Evolutionary conservation across 148 eudicot species (phyloP).

Genomic region (Pouteria glomerata): DNA sequence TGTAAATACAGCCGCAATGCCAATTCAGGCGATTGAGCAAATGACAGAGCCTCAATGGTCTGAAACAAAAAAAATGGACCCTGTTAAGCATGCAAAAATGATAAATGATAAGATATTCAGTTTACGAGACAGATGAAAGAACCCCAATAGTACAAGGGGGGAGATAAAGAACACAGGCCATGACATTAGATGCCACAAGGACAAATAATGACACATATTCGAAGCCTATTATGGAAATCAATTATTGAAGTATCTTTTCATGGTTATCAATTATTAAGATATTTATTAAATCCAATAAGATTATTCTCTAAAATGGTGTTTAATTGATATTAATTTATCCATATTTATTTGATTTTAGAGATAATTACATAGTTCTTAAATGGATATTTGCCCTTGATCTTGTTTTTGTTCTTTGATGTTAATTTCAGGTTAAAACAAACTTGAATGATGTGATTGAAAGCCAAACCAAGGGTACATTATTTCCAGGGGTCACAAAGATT

Average conservation of each 20-base stretch:
- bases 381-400: no score
- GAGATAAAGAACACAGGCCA: not conserved
- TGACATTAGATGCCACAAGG: not conserved
- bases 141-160: not conserved
- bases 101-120: not conserved
- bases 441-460: no score
- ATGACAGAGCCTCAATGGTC: conserved; percentile 77
- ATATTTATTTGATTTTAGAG: no score
- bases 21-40: conserved; percentile 79
- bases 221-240: not conserved
- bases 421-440: no score
- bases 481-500: no score
- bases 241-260: no score
- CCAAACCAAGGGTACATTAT: no score
- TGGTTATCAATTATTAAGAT: not conserved
- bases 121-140: not conserved
- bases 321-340: no score
- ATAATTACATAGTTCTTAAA: no score
- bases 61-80: conserved; percentile 26
- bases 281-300: not conserved
- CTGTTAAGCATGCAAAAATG: not conserved
- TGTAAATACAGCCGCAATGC: conserved; percentile 92
- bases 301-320: no score
- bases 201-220: not conserved
- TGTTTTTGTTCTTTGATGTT: no score